phyloP scores from a whole-genome alignment of 1,284 basidiomycete genomes.

The Ustilago bromivora region DNA sequence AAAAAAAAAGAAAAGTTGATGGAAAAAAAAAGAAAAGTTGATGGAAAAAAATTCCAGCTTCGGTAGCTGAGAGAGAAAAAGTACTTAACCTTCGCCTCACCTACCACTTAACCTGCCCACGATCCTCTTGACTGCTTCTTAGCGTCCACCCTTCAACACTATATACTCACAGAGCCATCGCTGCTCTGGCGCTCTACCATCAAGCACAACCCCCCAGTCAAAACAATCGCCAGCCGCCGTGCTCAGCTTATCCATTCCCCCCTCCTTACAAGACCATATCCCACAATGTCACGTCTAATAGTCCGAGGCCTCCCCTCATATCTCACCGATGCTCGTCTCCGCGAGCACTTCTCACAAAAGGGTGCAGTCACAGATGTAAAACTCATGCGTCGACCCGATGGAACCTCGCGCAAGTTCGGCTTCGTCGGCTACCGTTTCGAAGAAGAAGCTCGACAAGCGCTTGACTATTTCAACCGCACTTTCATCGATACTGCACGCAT shows the following conservation, averaged over 20 bases:
- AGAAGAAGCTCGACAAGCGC: constrained; percentile 80
- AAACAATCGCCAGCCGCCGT: neutral
- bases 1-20: too few relatives aligned
- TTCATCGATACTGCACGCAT: constrained; percentile 76
- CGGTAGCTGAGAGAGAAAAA: neutral
- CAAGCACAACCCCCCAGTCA: neutral
- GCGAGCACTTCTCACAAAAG: constrained; percentile 76
- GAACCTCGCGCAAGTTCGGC: constrained; percentile 86
- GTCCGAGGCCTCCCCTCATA: constrained; percentile 87
- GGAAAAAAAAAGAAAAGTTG: constrained; percentile 5
- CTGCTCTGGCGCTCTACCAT: neutral
- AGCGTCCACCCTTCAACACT: constrained; percentile 31
- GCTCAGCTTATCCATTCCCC: neutral
- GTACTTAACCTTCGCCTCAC: constrained; percentile 8
- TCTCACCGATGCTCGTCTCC: constrained; percentile 77
- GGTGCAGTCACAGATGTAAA: constrained; percentile 84
- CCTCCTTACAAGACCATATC: neutral
- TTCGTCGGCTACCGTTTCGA: constrained; percentile 91
- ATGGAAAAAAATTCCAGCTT: constrained; percentile 10
- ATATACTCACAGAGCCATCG: constrained; percentile 31
- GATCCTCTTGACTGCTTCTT: constrained; percentile 25
- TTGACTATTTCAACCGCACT: constrained; percentile 86
- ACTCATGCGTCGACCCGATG: constrained; percentile 81
- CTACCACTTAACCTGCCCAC: neutral
- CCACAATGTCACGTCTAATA: constrained; percentile 82